phyloP scores from a whole-genome alignment of 1,139 yeast genomes.

The Scheffersomyces segobiensis region DNA sequence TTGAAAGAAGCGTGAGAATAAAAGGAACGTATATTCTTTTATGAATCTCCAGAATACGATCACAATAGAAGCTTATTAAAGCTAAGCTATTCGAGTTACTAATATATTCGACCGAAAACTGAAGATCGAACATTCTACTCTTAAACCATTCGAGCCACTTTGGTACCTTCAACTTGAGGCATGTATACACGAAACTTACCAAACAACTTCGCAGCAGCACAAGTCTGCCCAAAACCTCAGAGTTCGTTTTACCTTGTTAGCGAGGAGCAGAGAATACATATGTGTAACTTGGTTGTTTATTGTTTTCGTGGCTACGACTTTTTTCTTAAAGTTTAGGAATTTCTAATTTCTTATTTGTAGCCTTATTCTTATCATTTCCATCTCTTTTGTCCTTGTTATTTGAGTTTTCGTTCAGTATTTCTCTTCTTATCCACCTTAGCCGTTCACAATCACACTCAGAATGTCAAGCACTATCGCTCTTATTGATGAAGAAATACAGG shows the following conservation, averaged over 20 bases:
- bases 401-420: neutral
- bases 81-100: neutral
- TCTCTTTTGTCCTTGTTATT: neutral
- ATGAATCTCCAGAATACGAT: neutral
- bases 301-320: neutral
- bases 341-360: neutral
- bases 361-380: neutral
- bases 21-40: neutral
- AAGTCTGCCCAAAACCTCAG: neutral
- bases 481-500: conserved; percentile 27
- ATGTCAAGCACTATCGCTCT: conserved; percentile 2
- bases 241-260: neutral
- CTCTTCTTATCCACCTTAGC: neutral
- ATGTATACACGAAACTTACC: neutral
- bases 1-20: neutral
- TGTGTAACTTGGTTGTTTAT: neutral
- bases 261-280: neutral
- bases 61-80: neutral
- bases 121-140: neutral
- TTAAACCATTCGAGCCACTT: neutral
- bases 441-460: neutral
- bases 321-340: neutral
- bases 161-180: neutral
- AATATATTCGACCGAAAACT: neutral
- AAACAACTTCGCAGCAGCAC: neutral